Conservation (phyloP, 129 eudicot species). For the Solidago caesia region DNA sequence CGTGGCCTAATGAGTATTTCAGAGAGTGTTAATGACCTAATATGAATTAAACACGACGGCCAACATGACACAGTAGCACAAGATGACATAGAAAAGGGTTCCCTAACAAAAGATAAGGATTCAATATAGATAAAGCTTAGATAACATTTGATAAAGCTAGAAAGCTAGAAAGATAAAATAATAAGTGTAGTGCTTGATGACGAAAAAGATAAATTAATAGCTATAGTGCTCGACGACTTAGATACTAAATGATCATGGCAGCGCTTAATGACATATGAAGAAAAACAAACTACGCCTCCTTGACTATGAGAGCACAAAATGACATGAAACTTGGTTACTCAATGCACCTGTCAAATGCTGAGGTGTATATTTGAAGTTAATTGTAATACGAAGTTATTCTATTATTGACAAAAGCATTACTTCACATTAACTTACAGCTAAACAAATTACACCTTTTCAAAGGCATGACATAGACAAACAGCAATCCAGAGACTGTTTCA, state of each 20-base stretch:
- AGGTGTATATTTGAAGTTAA: not conserved
- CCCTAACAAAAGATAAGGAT: not conserved
- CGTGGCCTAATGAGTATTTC: too few species aligned
- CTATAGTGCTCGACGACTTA: slow-evolving; percentile 8
- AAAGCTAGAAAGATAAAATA: slow-evolving; percentile 5
- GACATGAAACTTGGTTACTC: not conserved
- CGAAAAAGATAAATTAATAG: slow-evolving; percentile 7
- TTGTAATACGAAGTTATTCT: slow-evolving; percentile 1
- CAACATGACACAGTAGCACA: not conserved
- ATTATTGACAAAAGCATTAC: slow-evolving; percentile 18
- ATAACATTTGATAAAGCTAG: slow-evolving; percentile 15
- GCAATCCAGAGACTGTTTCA: slow-evolving; percentile 20
- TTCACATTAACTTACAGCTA: not conserved
- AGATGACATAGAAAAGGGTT: slow-evolving; percentile 4
- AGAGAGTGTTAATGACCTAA: not conserved
- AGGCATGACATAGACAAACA: slow-evolving; percentile 14
- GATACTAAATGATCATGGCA: slow-evolving; percentile 7
- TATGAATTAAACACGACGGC: not conserved
- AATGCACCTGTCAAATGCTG: slow-evolving; percentile 16
- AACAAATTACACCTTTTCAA: not conserved
- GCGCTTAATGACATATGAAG: slow-evolving; percentile 24
- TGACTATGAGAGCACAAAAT: not conserved
- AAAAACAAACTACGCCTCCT: not conserved
- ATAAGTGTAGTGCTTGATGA: slow-evolving; percentile 14
- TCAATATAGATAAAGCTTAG: not conserved